phyloP scores from a whole-genome alignment of 2,329 filamentous ascomycete species.

The Ophiocordyceps sinensis region DNA sequence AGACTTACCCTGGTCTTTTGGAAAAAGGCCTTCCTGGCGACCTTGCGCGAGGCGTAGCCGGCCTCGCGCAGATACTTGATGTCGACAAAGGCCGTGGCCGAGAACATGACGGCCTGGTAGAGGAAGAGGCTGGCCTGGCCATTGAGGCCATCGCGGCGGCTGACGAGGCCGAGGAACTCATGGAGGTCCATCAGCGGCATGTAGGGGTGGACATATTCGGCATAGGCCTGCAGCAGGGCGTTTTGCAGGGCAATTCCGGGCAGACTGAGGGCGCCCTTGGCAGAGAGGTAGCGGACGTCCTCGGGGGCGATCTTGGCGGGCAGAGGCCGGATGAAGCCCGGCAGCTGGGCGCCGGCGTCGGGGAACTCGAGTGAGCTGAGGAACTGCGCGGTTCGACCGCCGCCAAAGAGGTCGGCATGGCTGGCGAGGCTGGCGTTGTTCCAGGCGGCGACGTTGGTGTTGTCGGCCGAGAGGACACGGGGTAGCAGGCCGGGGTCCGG shows the following conservation, averaged over 20 bases:
- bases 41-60: slow-evolving; percentile 65
- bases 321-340: slow-evolving; percentile 63
- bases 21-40: slow-evolving; percentile 78
- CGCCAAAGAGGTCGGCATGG: slow-evolving; percentile 19
- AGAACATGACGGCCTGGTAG: slow-evolving; percentile 93
- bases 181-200: slow-evolving; percentile 74
- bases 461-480: slow-evolving; percentile 2
- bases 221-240: slow-evolving; percentile 66
- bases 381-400: slow-evolving; percentile 26
- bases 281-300: slow-evolving; percentile 68
- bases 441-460: slow-evolving; percentile 6
- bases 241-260: slow-evolving; percentile 58
- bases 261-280: slow-evolving; percentile 72
- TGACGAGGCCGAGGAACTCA: slow-evolving; percentile 44
- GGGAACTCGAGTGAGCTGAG: slow-evolving; percentile 32
- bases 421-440: slow-evolving; percentile 7
- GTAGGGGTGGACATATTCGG: slow-evolving; percentile 84
- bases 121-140: slow-evolving; percentile 70
- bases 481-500: slow-evolving; percentile 16
- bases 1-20: slow-evolving; percentile 64
- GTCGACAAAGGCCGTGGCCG: slow-evolving; percentile 77
- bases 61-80: slow-evolving; percentile 61
- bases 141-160: slow-evolving; percentile 50
- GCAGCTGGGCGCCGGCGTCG: slow-evolving; percentile 33
- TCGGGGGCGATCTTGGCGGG: slow-evolving; percentile 64